Base-by-base conservation (phyloP, 306 rosid species). In the Corylus heterophylla region DNA sequence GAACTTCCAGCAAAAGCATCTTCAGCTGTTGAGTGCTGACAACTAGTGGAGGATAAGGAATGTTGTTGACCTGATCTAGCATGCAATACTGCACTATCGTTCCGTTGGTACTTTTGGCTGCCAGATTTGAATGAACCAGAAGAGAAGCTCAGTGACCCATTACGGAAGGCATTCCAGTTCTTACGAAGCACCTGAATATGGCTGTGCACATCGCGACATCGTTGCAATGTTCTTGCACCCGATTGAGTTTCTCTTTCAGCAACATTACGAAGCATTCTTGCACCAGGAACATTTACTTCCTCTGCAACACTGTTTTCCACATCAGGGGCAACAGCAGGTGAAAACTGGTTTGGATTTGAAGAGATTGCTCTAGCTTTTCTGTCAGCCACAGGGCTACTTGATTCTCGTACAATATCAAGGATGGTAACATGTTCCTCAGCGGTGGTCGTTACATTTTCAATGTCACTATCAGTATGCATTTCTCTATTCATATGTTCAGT, bases 131-230 rank as follows among this genome's bases (percentile, higher is more conserved):
- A 54, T 35, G 93, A 83, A 82, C 73, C 61, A 22, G 86, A 8
- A 64, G 66, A 54, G 84, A 94, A 94, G 74, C 47, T 84, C 78
- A 89, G 58, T 22, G 92, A 83, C 50, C 98, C 97, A 72, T 80
- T 85, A 80, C 86, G 92, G 79, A 89, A 81, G 27, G 82, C 91
- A 86, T 80, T 83, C 96, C 96, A 94, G 80, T 90, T 92, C 29
- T 84, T 90, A 64, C 96, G 97, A 10, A 90, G 58, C 25, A 75
- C 77, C 49, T 48, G 85, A 71, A 92, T 68, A 17, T 66, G 89
- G 48, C 78, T 80, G 54, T 83, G 92, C 74, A 89, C 89, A 69
- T 78, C 70, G 22, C 86, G 86, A 74, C 83, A 82, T 2, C 83
- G 84, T 61, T 48, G 78, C 80, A 86, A 76, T 27, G 92, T 88